Base-by-base conservation (phyloP, 2,329 filamentous ascomycete genomes). In the Grosmannia huntii region DNA sequence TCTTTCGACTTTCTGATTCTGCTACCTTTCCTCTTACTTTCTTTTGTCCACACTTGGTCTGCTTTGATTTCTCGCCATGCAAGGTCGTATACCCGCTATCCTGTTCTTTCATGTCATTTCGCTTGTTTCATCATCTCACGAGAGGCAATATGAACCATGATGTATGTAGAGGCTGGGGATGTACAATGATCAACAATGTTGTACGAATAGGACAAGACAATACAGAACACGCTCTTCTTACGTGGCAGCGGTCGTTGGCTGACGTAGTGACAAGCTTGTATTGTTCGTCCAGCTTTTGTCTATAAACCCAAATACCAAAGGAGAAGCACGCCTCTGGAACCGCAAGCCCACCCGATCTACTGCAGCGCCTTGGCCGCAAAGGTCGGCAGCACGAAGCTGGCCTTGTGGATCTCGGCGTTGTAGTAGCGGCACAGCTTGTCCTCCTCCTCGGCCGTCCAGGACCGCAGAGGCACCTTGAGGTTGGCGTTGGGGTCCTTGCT, bases 381-480 rank as follows among this genome's bases (percentile, higher is more conserved):
- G 71, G 83, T 96, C 62, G 94, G 94, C 71, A 99, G 80, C 63
- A 97, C 75, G 73, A 97, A 99, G 72, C 86, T 85, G 62, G 94
- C 92, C 79, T 90, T 86, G 82, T 99, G 94, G 70, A 99, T 92
- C 71, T 95, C 89, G 70, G 89, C 81, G 79, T 90, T 97, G 82
- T 99, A 99, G 85, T 99, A 99, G 72, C 83, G 83, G 87, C 90
- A 96, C 68, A 92, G 79, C 74, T 89, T 86, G 70, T 89, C 85
- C 82, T 99, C 94, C 76, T 97, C 90, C 75, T 95, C 91, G 64
- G 80, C 71, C 63, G 83, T 79, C 86, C 90, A 95, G 67, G 75
- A 79, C 69, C 94, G 87, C 62, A 96, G 70, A 57, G 94, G 94
- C 75, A 85, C 88, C 73, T 82, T 89, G 71, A 97, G 82, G 75